Evolutionary conservation across 306 rosid genomes (phyloP).

Genomic region (Trifolium dubium): DNA sequence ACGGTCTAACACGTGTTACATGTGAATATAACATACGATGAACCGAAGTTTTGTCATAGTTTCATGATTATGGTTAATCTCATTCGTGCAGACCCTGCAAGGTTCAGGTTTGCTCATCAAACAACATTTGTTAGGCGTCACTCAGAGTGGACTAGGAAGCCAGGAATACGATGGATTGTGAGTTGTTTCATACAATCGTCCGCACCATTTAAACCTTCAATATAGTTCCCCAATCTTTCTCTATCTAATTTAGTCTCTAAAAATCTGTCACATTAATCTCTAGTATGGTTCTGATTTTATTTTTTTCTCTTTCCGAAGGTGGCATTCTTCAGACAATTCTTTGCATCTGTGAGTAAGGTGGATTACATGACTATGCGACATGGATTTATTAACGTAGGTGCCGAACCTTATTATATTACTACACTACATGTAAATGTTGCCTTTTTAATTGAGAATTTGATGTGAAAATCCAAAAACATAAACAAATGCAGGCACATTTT

Average conservation of each 20-base stretch:
- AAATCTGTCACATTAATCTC: too few species aligned
- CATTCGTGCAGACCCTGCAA: constrained; percentile 57
- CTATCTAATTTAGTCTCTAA: too few species aligned
- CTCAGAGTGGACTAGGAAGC: constrained; percentile 59
- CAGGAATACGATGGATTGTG: constrained; percentile 71
- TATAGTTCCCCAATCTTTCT: too few species aligned
- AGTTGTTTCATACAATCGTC: constrained; percentile 47
- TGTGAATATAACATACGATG: too few species aligned
- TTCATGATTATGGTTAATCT: background rate
- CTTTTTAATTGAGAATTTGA: background rate
- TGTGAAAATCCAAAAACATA: background rate
- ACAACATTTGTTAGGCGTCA: constrained; percentile 74
- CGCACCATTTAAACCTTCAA: too few species aligned
- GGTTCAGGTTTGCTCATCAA: constrained; percentile 73
- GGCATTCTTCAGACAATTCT: constrained; percentile 69
- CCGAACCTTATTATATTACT: background rate
- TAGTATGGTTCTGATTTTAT: too few species aligned
- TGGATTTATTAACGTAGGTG: constrained; percentile 70
- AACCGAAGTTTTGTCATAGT: too few species aligned
- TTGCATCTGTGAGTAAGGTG: constrained; percentile 65
- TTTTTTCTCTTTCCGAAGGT: constrained; percentile 41
- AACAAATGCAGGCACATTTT: constrained; percentile 64
- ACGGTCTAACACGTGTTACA: too few species aligned
- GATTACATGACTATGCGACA: constrained; percentile 75
- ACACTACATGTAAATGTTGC: background rate